These are phyloP conservation scores for Yueomyces sp. DNA, from an alignment of 805 yeast genomes.

Conservation along the genomic window DNA sequence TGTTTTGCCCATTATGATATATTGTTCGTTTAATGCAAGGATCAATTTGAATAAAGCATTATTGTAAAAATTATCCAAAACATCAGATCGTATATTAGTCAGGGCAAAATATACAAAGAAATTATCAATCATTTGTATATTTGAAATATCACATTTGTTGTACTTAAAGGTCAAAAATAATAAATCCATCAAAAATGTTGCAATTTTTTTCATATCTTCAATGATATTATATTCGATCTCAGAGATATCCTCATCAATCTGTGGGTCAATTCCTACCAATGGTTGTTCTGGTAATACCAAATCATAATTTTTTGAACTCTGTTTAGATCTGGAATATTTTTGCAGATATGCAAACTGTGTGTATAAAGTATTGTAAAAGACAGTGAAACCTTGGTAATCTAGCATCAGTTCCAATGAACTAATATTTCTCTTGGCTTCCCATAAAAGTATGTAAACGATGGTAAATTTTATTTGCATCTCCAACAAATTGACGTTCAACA, in stretches of 20 bases:
- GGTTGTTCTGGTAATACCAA: conserved; percentile 1
- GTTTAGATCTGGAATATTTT: conserved; percentile 12
- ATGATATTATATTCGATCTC: conserved; percentile 23
- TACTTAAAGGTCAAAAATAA: conserved; percentile 42
- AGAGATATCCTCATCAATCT: conserved; percentile 16
- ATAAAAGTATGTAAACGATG: conserved; percentile 30
- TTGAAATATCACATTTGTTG: conserved; percentile 30
- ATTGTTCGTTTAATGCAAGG: conserved; percentile 76
- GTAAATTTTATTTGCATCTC: conserved; percentile 28
- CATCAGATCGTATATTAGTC: conserved; percentile 29
- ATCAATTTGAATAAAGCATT: conserved; percentile 58
- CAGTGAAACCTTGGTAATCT: conserved; percentile 39
- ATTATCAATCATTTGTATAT: conserved; percentile 29
- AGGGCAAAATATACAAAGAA: conserved; percentile 37
- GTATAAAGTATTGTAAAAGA: conserved; percentile 30
- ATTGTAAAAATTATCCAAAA: conserved; percentile 43
- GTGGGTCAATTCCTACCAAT: background rate
- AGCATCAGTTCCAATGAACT: conserved; percentile 32
- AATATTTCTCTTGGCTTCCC: conserved; percentile 32
- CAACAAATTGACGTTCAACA: conserved; percentile 26
- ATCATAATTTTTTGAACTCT: conserved; percentile 5
- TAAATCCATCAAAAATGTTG: conserved; percentile 36
- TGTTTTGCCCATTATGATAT: conserved; percentile 43
- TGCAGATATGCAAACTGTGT: conserved; percentile 22
- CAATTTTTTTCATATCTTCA: conserved; percentile 25